Evolutionary conservation across 352 stramenopile genomes (phyloP).

Genomic region (Plasmopara muralis): DNA sequence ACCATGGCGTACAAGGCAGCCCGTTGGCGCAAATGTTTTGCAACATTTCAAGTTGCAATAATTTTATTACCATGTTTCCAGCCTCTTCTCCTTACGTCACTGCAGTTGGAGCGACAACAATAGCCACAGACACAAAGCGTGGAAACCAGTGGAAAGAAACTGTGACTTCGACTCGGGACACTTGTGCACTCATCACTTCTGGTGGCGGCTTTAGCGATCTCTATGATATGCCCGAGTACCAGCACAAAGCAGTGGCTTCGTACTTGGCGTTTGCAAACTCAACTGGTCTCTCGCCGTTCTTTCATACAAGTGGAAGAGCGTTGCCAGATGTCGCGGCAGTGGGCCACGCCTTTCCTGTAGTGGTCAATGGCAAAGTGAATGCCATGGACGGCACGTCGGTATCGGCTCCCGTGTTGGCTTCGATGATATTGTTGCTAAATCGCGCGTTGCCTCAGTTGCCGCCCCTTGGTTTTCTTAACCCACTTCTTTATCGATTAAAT

Average conservation of each 20-base stretch:
- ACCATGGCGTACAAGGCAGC: constrained; percentile 52
- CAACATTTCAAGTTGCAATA: constrained; percentile 28
- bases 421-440: constrained; percentile 59
- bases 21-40: constrained; percentile 45
- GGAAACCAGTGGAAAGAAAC: constrained; percentile 37
- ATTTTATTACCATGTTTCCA: constrained; percentile 62
- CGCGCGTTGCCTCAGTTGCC: constrained; percentile 30
- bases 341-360: constrained; percentile 56
- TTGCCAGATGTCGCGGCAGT: constrained; percentile 63
- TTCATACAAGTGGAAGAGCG: constrained; percentile 39
- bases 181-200: constrained; percentile 59
- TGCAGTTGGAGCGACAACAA: constrained; percentile 53
- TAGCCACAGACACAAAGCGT: constrained; percentile 15
- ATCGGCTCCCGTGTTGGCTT: constrained; percentile 59
- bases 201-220: constrained; percentile 65
- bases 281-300: constrained; percentile 23
- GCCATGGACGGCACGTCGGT: constrained; percentile 69
- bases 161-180: constrained; percentile 36
- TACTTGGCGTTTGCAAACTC: constrained; percentile 31
- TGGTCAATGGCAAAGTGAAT: constrained; percentile 43
- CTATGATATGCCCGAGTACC: constrained; percentile 42
- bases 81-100: constrained; percentile 72
- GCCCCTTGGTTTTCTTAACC: constrained; percentile 63
- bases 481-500: constrained; percentile 58
- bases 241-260: constrained; percentile 28